Base-by-base conservation (phyloP, 2,329 filamentous ascomycete species). In the Microcyclospora tardicrescens region DNA sequence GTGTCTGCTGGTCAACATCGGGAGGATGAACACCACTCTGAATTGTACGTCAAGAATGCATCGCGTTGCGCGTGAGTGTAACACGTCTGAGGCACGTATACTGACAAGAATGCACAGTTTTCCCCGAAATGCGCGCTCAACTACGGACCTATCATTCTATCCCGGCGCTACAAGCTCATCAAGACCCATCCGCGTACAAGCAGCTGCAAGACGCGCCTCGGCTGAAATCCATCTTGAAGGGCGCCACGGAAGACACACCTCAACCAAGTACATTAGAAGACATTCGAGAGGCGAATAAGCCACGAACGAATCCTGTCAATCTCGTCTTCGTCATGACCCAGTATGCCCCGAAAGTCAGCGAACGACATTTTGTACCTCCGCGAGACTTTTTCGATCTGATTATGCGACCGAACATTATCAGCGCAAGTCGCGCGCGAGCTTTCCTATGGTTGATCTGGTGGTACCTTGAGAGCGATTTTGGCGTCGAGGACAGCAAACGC, bases 361-460 rank as follows among this genome's bases (percentile, higher is more conserved):
- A 96, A 56, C 65, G 89, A 16, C 91, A 98, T 61, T 96, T 98
- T 58, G 81, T 81, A 10, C 73, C 78, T 5, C 77, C 79, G 1
- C 75, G 80, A 48, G 91, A 98, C 61, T 96, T 98, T 60, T 93
- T 95, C 60, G 91, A 98, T 54, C 73, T 98, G 12, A 81, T 98
- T 52, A 96, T 96, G 87, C 80, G 84, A 55, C 79, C 80, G 1
- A 81, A 83, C 16, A 73, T 85, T 43, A 84, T 79, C 41, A 96
- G 87, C 61, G 65, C 70, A 49, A 93, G 84, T 44, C 76, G 91
- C 45, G 87, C 91, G 1, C 78, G 68, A 33, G 89, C 89, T 1
- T 98, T 98, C 51, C 65, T 98, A 14, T 98, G 91, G 91, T 68
- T 98, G 46, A 93, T 98, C 78, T 98, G 91, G 91, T 95, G 91